Base-by-base conservation (phyloP, 179 eudicot genomes). In the Camellia oleifera region DNA sequence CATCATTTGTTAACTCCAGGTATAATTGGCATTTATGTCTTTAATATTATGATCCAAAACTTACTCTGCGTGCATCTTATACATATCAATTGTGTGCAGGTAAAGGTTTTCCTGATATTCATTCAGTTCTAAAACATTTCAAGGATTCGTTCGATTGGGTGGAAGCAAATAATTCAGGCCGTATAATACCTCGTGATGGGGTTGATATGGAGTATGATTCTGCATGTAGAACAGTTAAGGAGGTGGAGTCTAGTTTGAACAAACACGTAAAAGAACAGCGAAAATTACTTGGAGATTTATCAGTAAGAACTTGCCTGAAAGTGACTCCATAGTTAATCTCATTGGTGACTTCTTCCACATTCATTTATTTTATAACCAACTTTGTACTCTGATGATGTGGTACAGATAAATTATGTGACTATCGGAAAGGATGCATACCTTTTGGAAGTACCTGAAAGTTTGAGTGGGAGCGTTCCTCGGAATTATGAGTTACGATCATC, bases 351-450 rank as follows among this genome's bases (percentile, higher is more conserved):
- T 26, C 68, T 74, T 72, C 80, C 75, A 61, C 56, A 66, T 80
- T 56, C 58, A 58, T 46, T 81, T 79, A 70, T 82, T 79, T 62
- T 53, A 53, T 42, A 45, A 72, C 64, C 18, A 26, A 74, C 69
- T 73, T 70, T 46, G 40, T 75, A 64, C 52, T 42, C 48, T 69
- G 81, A 54, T 75, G 60, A 40, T 79, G 40, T 74, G 45, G 81
- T 88, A 83, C 84, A 97, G 99, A 90, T 94, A 13, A 84, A 63
- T 78, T 97, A 86, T 83, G 99, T 97, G 40, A 85, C 90, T 32
- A 82, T 97, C 69, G 99, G 99, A 81, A 97, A 94, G 85, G 99
- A 97, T 57, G 60, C 86, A 40, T 97, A 97, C 84, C 98, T 94
- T 82, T 82, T 97, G 87, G 98, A 97, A 84, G 86, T 97, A 75